Base-by-base conservation (phyloP, 129 eudicot species). In the Gnaphalium uliginosum region DNA sequence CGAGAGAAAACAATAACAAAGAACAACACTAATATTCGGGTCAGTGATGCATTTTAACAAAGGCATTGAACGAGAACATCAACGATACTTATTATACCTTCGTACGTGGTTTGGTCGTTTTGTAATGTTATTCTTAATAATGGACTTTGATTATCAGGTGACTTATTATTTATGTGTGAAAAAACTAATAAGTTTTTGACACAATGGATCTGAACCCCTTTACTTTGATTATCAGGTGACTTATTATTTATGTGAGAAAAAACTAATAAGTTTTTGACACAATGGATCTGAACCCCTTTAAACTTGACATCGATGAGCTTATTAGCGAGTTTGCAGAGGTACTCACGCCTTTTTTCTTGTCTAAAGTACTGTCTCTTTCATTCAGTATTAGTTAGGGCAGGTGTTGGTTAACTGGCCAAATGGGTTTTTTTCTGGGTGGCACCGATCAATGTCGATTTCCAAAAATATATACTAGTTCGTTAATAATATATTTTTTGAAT, bases 261-360 rank as follows among this genome's bases (percentile, higher is more conserved):
- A 18, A 72, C 46, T 30, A 71, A 3, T 18, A 51, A 35, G 18
- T 71, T 39, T 2, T 63, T 23, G 50, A 65, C 67, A 56, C 54
- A 35, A 88, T 88, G 96, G 96, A 87, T 37, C 86, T 87, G 64
- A 74, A 76, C 43, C 86, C 81, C 7, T 92, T 85, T 81, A 89
- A 87, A 76, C 86, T 85, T 13, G 97, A 92, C 85, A 89, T 92
- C 51, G 98, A 89, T 72, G 96, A 89, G 18, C 93, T 92, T 30
- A 85, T 89, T 24, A 32, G 81, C 21, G 92, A 86, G 46, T 92
- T 92, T 73, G 86, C 74, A 0, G 73, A 87, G 96, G 97, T 92
- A 82, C 54, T 3, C 61, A 59, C 7, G 7, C 8, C 59, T 53
- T 18, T 46, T 18, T 26, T 33, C 30, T 18, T 17, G 13, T 41